Evolutionary conservation across 306 rosid genomes (phyloP).

Genomic region (Alnus rubra): DNA sequence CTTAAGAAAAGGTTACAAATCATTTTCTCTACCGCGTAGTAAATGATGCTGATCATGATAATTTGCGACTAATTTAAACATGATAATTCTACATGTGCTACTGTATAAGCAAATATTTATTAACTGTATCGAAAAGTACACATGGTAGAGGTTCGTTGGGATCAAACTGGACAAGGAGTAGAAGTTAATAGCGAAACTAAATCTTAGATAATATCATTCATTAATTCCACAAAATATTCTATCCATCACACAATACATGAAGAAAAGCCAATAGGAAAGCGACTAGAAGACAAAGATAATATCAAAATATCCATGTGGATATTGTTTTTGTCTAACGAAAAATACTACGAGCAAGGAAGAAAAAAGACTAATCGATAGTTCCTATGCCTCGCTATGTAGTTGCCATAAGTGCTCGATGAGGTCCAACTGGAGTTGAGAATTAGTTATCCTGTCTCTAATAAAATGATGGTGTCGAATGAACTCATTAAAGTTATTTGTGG

Average conservation of each 20-base stretch:
- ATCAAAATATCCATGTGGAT: neutral
- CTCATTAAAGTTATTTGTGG: no score
- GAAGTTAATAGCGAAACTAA: conserved; percentile 1
- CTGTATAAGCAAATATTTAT: neutral
- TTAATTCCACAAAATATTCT: neutral
- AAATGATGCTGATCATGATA: no score
- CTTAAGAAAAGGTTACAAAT: no score
- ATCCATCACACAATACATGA: conserved; percentile 23
- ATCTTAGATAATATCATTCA: neutral
- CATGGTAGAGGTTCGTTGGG: neutral
- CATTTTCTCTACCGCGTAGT: no score
- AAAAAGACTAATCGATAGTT: no score
- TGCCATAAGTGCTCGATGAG: no score
- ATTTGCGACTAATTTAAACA: neutral
- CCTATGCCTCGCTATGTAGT: no score
- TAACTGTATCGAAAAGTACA: neutral
- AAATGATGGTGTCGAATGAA: no score
- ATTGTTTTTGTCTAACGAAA: no score
- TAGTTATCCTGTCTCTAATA: no score
- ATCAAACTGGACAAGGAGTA: conserved; percentile 4
- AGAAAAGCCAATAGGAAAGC: conserved; percentile 15
- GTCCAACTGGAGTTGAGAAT: no score
- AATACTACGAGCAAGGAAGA: no score
- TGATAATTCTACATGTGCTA: neutral
- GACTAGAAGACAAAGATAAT: neutral